Percentiles rank a stretch among this genome's conserved stretches.
These are phyloP conservation scores for Shiraia bambusicola DNA, from an alignment of 2,329 filamentous ascomycete species.

Conservation along the genomic window DNA sequence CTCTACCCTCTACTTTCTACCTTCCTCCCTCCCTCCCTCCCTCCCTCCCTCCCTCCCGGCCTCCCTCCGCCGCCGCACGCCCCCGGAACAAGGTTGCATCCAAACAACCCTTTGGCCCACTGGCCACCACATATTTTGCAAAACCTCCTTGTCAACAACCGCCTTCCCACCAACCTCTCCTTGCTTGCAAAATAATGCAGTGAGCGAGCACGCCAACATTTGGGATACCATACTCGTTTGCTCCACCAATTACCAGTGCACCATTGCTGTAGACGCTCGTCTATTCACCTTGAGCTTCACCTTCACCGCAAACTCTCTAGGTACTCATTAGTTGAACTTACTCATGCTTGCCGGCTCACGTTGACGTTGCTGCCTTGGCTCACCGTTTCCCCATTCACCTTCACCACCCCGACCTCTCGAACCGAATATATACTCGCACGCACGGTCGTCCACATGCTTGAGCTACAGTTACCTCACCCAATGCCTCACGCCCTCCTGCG, in stretches of 20 bases:
- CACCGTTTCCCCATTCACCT: slow-evolving; percentile 7
- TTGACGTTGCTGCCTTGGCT: slow-evolving; percentile 13
- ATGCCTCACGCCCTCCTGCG: slow-evolving; percentile 45
- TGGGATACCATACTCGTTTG: not conserved
- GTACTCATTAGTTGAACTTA: too few relatives aligned
- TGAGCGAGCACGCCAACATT: slow-evolving; percentile 7
- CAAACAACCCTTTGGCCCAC: slow-evolving; percentile 19
- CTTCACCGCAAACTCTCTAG: too few relatives aligned
- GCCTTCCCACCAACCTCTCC: slow-evolving; percentile 24
- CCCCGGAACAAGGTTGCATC: slow-evolving; percentile 33
- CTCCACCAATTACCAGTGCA: not conserved
- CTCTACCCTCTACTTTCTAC: slow-evolving; percentile 13
- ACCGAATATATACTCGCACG: slow-evolving; percentile 6
- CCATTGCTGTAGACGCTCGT: not conserved
- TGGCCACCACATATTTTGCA: slow-evolving; percentile 29
- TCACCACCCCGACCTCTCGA: slow-evolving; percentile 11
- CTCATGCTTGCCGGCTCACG: slow-evolving; percentile 19
- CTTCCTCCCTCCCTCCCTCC: slow-evolving; percentile 7
- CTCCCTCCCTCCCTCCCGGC: not conserved
- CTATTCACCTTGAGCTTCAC: slow-evolving; percentile 1
- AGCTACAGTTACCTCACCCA: slow-evolving; percentile 44
- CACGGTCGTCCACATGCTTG: slow-evolving; percentile 40
- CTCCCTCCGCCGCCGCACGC: slow-evolving; percentile 3
- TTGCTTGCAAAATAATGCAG: slow-evolving; percentile 35
- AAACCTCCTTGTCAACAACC: slow-evolving; percentile 30